phyloP scores from a whole-genome alignment of 2,329 filamentous ascomycete genomes.

The Xylaria sp. region DNA sequence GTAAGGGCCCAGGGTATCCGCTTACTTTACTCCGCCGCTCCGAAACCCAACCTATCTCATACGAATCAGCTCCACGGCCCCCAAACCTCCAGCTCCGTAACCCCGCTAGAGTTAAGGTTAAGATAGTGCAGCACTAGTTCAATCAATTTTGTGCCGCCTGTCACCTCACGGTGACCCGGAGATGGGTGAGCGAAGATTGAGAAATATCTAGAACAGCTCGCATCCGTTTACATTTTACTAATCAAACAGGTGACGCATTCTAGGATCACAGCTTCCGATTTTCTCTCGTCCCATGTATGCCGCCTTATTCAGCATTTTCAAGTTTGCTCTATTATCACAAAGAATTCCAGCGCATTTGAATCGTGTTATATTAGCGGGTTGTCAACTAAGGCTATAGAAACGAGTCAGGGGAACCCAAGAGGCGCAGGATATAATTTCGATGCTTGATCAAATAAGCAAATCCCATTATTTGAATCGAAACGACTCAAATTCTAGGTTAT shows the following conservation, averaged over 20 bases:
- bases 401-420: neutral
- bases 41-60: neutral
- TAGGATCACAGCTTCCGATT: neutral
- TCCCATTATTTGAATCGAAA: neutral
- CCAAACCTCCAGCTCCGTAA: neutral
- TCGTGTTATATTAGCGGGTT: neutral
- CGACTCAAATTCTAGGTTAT: neutral
- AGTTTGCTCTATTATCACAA: neutral
- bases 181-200: neutral
- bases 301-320: neutral
- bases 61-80: neutral
- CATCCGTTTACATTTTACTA: neutral
- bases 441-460: neutral
- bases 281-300: neutral
- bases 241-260: neutral
- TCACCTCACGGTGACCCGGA: neutral
- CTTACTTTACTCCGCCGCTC: conserved; percentile 1
- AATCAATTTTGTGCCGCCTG: neutral
- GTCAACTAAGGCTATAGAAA: neutral
- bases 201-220: neutral
- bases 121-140: neutral
- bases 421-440: neutral
- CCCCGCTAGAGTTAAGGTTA: neutral
- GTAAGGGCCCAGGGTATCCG: neutral
- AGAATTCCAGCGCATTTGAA: too few species aligned